Evolutionary conservation across 345 rosid species (phyloP).

Genomic region (Limnanthes douglasii): DNA sequence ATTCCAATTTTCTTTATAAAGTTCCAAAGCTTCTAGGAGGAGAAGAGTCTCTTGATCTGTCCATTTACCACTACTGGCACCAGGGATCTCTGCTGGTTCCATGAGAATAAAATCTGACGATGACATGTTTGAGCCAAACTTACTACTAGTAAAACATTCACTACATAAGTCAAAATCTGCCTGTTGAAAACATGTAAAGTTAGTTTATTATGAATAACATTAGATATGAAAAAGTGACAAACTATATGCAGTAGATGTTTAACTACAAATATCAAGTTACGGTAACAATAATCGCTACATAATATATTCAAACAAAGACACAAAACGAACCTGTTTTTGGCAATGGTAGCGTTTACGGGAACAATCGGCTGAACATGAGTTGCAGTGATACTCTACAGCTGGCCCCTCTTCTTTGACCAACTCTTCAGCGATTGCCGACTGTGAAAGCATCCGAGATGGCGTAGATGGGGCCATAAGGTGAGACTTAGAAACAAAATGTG

Average conservation of each 20-base stretch:
- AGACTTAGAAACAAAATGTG: constrained; percentile 30
- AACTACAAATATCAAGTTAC: too few species aligned
- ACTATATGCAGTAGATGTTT: not conserved
- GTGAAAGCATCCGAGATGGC: constrained; percentile 56
- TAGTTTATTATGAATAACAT: constrained; percentile 13
- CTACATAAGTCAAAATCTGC: constrained; percentile 99
- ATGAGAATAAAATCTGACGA: constrained; percentile 91
- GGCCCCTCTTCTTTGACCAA: constrained; percentile 70
- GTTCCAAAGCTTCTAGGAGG: constrained; percentile 93
- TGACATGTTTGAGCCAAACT: constrained; percentile 84
- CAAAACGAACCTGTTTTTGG: constrained; percentile 72
- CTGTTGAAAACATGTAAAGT: constrained; percentile 58
- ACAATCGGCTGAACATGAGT: constrained; percentile 97
- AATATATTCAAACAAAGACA: not conserved
- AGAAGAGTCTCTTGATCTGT: constrained; percentile 99
- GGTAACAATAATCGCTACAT: too few species aligned
- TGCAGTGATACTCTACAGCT: constrained; percentile 91
- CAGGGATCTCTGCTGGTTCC: constrained; percentile 86
- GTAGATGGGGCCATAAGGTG: constrained; percentile 30
- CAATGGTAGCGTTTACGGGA: constrained; percentile 98
- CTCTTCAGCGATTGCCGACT: constrained; percentile 63
- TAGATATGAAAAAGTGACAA: not conserved
- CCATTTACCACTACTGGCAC: constrained; percentile 83
- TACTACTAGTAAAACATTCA: constrained; percentile 78
- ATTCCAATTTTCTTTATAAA: constrained; percentile 90